Base-by-base conservation (phyloP, 768 basidiomycete genomes). In the Rhizopogon vinicolor region DNA sequence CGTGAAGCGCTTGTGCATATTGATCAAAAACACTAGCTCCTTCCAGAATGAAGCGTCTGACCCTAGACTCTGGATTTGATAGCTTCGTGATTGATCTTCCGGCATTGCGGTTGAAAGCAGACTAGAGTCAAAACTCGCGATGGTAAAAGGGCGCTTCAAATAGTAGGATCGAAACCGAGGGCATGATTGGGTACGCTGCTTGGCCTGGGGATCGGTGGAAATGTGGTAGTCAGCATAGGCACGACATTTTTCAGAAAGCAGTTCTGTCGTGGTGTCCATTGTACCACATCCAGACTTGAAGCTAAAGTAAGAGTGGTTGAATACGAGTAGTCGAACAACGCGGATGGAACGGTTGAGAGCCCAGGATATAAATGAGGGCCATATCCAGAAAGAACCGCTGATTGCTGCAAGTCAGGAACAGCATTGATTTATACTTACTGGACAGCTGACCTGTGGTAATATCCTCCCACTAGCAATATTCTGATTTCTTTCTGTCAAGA, bases 1-100 rank as follows among this genome's bases (percentile, higher is more conserved):
- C 3, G 87, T 89, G 63, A 87, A 83, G 0, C 88, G 87, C 16
- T 74, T 68, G 37, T 79, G 72, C 16, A 82, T 82, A 16, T 83
- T 76, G 56, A 88, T 68, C 45, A 89, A 66, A 68, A 89, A 87
- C 2, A 74, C 70, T 13, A 87, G 67, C 28, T 83, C 74, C 55
- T 75, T 76, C 58, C 64, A 63, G 43, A 63, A 56, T 1, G 56
- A 54, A 14, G 16, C 4, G 43, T 53, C 52, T 7, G 31, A n/a
- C 31, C 25, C 12, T 2, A 13, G 35, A 37, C 10, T 25, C 12
- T 54, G 22, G 35, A 37, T 5, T 37, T 37, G 0, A 7, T 33
- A 9, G 7, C 14, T 25, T 25, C 39, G 14, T 13, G 33, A 19
- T 19, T 29, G 22, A 25, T 7, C n/a, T 13, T 31, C 40, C 10